Evolutionary conservation across 2,329 filamentous ascomycete species (phyloP), one percentile per base, ranked within the genome.

Genomic region (Penicillium oxalicum): DNA sequence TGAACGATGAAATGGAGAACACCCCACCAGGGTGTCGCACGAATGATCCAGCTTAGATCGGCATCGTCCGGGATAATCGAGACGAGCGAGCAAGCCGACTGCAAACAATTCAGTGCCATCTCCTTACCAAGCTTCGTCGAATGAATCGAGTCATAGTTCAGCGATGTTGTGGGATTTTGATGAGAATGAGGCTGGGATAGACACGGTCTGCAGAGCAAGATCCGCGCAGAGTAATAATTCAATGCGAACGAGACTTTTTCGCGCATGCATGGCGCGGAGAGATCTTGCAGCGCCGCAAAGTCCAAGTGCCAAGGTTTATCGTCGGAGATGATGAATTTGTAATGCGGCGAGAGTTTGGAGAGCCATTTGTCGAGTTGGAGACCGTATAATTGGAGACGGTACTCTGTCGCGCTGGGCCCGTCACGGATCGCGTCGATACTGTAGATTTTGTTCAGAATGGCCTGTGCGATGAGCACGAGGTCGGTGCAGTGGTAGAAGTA

Each of bases 1-100:
- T 74, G 72, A 60, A 74, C 71, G 2, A 74, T 50, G 50, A 63
- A 70, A 51, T 74, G 70, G 0, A 74, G 58, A n/a, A 71, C 60
- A 45, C 58, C 62, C 69, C 71, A 74, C 70, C 70, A 74, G 8
- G 70, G 69, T 0, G 69, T 61, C 2, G 64, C 48, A 13, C 60
- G 60, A 9, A 62, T 60, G 2, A 74, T 51, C 50, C 67, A 69
- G 24, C 59, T 32, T 4, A 64, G 54, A 42, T 70, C 62, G 0
- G 68, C 61, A 2, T 58, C 47, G 3, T 71, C 60, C 1, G 71
- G 71, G 25, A 74, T 59, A 13, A 70, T 60, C 4, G 61, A 61
- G 38, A 73, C 61, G 4, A 69, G 56, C 2, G 62, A 60, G 40
- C 65, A 65, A 2, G 72, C 67, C 4, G 70, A 62, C 36, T 66